Evolutionary conservation across 2,329 filamentous ascomycete genomes (phyloP).

Genomic region (Clarireedia homoeocarpa): DNA sequence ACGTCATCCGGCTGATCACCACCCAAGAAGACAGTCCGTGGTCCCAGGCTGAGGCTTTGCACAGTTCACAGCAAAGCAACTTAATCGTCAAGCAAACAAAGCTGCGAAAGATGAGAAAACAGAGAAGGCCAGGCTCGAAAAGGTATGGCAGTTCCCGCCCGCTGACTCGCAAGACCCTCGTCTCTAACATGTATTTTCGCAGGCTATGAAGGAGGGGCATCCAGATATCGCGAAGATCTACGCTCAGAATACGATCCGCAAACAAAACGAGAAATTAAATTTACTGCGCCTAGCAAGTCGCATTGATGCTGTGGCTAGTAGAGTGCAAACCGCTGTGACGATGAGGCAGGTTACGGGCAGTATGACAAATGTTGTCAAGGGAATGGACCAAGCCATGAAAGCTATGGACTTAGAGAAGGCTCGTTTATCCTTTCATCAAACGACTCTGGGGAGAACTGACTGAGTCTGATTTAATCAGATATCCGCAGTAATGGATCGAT

Average conservation of each 20-base stretch:
- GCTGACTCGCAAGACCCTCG: neutral
- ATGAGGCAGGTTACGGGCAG: conserved; percentile 53
- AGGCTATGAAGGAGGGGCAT: conserved; percentile 53
- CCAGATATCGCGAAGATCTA: conserved; percentile 55
- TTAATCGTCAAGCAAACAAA: conserved; percentile 54
- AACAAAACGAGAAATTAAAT: conserved; percentile 54
- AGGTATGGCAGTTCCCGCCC: conserved; percentile 31
- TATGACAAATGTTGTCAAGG: conserved; percentile 54
- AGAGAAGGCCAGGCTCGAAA: conserved; percentile 55
- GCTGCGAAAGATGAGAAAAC: conserved; percentile 52
- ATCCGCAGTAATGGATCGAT: conserved; percentile 57
- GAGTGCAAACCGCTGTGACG: conserved; percentile 56
- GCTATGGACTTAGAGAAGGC: conserved; percentile 56
- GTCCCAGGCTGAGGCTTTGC: too few species aligned
- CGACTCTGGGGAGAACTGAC: neutral
- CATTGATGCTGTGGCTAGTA: conserved; percentile 51
- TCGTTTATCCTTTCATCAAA: conserved; percentile 3
- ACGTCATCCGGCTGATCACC: conserved; percentile 16
- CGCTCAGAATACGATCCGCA: conserved; percentile 55
- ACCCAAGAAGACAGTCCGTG: neutral
- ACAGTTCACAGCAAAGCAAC: conserved; percentile 54
- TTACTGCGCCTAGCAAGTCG: conserved; percentile 47
- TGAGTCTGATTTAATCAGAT: conserved; percentile 36
- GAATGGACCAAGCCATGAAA: conserved; percentile 56
- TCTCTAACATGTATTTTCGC: neutral